phyloP scores from a whole-genome alignment of 257 asterid species.

The Solanum piurae region DNA sequence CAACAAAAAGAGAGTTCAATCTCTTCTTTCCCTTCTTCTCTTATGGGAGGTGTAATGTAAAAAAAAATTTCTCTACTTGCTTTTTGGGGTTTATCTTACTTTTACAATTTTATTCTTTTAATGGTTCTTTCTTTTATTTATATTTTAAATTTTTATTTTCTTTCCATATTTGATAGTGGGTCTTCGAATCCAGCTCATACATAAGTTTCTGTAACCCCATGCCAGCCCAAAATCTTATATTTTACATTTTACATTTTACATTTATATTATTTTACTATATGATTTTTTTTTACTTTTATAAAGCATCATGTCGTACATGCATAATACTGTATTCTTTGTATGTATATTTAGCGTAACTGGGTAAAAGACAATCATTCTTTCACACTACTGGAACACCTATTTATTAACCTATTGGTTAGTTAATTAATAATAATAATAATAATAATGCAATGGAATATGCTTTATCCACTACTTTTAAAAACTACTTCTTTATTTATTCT shows the following conservation, averaged over 20 bases:
- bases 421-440: neutral
- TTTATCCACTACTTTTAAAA: neutral
- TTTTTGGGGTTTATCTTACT: neutral
- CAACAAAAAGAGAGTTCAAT: neutral
- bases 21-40: neutral
- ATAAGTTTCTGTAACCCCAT: conserved; percentile 1
- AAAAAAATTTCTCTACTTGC: neutral
- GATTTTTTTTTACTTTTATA: neutral
- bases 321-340: neutral
- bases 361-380: neutral
- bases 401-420: neutral
- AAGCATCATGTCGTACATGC: neutral
- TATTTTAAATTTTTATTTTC: neutral
- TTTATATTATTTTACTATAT: neutral
- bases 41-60: neutral
- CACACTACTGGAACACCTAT: neutral
- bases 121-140: neutral
- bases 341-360: neutral
- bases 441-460: neutral
- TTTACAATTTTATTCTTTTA: neutral
- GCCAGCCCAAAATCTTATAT: neutral
- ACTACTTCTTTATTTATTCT: neutral
- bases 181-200: conserved; percentile 11
- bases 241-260: neutral
- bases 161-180: conserved; percentile 1